Evolutionary conservation across 805 yeast genomes (phyloP).

Genomic region (Cyberlindnera mycetangii): DNA sequence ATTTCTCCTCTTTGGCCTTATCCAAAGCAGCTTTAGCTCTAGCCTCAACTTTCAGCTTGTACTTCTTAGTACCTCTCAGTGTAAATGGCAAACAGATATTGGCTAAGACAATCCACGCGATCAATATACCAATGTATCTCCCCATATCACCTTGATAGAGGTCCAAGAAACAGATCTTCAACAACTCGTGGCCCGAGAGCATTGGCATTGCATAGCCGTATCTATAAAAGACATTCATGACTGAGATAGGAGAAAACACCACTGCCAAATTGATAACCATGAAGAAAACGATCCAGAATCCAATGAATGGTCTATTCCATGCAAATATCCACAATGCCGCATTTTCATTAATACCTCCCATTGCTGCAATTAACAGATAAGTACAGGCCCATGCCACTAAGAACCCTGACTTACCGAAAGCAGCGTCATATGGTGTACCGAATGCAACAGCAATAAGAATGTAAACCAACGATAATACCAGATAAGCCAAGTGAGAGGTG

Average conservation of each 20-base stretch:
- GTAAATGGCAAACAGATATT: constrained; percentile 37
- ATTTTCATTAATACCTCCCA: constrained; percentile 67
- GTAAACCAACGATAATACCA: constrained; percentile 52
- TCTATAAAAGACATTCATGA: constrained; percentile 29
- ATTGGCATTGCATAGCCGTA: constrained; percentile 64
- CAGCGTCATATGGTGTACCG: constrained; percentile 47
- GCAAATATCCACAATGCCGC: constrained; percentile 47
- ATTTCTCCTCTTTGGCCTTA: constrained; percentile 8
- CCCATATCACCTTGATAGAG: constrained; percentile 53
- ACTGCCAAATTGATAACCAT: constrained; percentile 60
- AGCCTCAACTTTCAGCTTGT: constrained; percentile 15
- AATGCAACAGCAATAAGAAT: constrained; percentile 58
- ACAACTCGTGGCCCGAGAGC: constrained; percentile 53
- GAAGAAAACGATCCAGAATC: constrained; percentile 67
- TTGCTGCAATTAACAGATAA: constrained; percentile 60
- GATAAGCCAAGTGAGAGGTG: constrained; percentile 33
- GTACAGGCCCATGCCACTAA: constrained; percentile 63
- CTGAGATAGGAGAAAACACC: constrained; percentile 53
- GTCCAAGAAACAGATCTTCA: constrained; percentile 51
- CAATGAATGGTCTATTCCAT: constrained; percentile 56
- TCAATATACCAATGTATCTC: constrained; percentile 48
- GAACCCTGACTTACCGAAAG: constrained; percentile 64
- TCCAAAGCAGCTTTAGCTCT: constrained; percentile 14
- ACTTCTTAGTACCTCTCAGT: constrained; percentile 12
- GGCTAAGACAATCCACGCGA: constrained; percentile 52